A percentile compares a stretch with the other conserved stretches of the same genome.
Conservation (phyloP, 768 basidiomycete genomes). For the Mycena floridula region DNA sequence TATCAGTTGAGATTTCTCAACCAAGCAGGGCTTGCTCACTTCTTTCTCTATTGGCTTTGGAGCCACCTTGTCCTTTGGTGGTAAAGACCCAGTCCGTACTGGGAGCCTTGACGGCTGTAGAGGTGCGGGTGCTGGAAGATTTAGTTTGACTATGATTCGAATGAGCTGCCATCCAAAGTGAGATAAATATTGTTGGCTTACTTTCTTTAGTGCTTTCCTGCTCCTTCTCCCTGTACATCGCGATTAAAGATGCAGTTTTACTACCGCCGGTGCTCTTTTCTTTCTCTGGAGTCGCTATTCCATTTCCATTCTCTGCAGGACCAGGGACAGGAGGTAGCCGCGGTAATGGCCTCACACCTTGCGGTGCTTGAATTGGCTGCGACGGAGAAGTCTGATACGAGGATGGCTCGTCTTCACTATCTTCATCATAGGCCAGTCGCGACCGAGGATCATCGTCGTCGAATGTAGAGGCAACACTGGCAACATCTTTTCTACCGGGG, state of each 20-base stretch:
- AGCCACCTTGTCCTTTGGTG: slow-evolving; percentile 12
- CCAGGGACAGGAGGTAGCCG: neutral
- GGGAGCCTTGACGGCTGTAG: slow-evolving; percentile 15
- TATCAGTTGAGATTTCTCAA: no score
- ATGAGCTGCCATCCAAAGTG: no score
- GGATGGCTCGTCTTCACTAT: slow-evolving; percentile 24
- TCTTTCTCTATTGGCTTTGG: slow-evolving; percentile 21
- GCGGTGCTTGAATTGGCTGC: neutral
- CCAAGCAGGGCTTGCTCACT: no score
- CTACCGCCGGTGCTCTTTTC: slow-evolving; percentile 26
- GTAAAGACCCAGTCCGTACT: slow-evolving; percentile 12
- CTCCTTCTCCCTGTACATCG: slow-evolving; percentile 79
- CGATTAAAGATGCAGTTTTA: slow-evolving; percentile 75
- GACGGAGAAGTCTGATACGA: neutral
- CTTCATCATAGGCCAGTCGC: slow-evolving; percentile 26
- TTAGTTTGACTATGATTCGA: no score
- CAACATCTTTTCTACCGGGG: slow-evolving; percentile 10
- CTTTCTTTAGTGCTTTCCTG: no score
- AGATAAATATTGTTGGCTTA: no score
- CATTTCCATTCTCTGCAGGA: neutral
- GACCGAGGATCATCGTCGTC: slow-evolving; percentile 13
- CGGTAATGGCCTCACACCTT: slow-evolving; percentile 21
- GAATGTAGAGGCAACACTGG: slow-evolving; percentile 2
- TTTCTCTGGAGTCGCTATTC: neutral
- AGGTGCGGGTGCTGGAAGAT: no score